A percentile compares a stretch with the other conserved stretches of the same genome.
Conservation (phyloP, 768 basidiomycete species). For the Lentinula boryana region DNA sequence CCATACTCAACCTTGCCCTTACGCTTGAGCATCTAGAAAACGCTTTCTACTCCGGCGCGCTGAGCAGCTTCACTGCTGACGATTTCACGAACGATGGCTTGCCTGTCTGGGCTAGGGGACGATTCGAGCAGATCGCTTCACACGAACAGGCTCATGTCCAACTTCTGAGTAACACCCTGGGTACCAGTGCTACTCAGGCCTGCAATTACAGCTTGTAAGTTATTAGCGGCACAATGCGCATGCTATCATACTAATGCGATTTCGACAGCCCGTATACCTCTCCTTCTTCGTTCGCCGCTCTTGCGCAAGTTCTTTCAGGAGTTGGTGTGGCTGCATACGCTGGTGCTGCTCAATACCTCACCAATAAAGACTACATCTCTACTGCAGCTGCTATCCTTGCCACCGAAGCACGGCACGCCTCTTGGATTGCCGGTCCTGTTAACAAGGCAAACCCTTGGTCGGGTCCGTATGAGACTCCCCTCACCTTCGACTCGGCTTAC, state of each 20-base stretch:
- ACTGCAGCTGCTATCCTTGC: slow-evolving; percentile 43
- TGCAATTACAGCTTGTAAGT: slow-evolving; percentile 60
- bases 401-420: slow-evolving; percentile 58
- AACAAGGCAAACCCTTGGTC: slow-evolving; percentile 47
- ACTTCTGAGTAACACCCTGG: slow-evolving; percentile 41
- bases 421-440: slow-evolving; percentile 54
- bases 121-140: slow-evolving; percentile 43
- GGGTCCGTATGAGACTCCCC: slow-evolving; percentile 37
- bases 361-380: slow-evolving; percentile 32
- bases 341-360: slow-evolving; percentile 38
- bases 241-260: neutral
- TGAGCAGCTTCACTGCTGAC: slow-evolving; percentile 36
- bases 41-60: slow-evolving; percentile 36
- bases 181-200: slow-evolving; percentile 32
- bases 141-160: slow-evolving; percentile 54
- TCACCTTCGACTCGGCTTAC: slow-evolving; percentile 36
- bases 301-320: slow-evolving; percentile 47
- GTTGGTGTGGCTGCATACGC: slow-evolving; percentile 41
- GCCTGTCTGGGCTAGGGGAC: slow-evolving; percentile 35
- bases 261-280: slow-evolving; percentile 34
- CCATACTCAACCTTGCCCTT: slow-evolving; percentile 40
- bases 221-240: neutral
- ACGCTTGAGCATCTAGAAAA: slow-evolving; percentile 42
- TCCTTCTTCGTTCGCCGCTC: slow-evolving; percentile 40
- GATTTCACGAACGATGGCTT: slow-evolving; percentile 40